Evolutionary conservation across 805 yeast genomes (phyloP).

Genomic region (Kregervanrija delftensis): DNA sequence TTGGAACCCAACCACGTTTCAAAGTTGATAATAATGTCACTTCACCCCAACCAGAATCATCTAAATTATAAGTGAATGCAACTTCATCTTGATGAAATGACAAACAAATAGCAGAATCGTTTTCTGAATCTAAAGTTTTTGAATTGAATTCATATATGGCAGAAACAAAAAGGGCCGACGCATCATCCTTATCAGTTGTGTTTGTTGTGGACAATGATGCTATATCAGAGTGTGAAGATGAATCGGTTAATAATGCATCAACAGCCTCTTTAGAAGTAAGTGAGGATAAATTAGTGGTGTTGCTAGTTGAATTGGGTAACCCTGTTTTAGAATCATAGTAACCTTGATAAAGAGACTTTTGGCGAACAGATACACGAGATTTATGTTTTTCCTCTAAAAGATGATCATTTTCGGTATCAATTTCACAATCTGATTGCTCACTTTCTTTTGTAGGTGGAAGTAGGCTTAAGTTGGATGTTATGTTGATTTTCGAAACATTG

Average conservation of each 20-base stretch:
- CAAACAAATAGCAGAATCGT: slow-evolving; percentile 67
- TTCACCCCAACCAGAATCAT: slow-evolving; percentile 85
- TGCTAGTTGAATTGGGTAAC: slow-evolving; percentile 4
- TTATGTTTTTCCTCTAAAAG: slow-evolving; percentile 2
- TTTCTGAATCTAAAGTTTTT: slow-evolving; percentile 49
- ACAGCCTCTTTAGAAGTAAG: slow-evolving; percentile 2
- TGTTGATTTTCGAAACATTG: no score
- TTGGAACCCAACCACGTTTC: slow-evolving; percentile 79
- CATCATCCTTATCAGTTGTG: slow-evolving; percentile 21
- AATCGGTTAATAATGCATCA: neutral
- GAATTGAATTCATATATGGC: slow-evolving; percentile 29
- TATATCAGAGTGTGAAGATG: no score
- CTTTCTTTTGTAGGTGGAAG: no score
- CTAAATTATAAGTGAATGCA: slow-evolving; percentile 73
- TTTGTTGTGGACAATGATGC: neutral
- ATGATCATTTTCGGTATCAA: slow-evolving; percentile 5
- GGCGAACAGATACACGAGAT: slow-evolving; percentile 22
- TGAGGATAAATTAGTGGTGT: slow-evolving; percentile 1
- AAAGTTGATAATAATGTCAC: slow-evolving; percentile 61
- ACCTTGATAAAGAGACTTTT: slow-evolving; percentile 20
- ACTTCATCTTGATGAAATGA: slow-evolving; percentile 64
- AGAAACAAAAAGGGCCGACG: slow-evolving; percentile 31
- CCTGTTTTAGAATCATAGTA: slow-evolving; percentile 10
- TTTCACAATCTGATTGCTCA: neutral
- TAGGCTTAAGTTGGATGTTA: no score